Conservation (phyloP, 768 basidiomycete genomes). For the Tylopilus sp. region DNA sequence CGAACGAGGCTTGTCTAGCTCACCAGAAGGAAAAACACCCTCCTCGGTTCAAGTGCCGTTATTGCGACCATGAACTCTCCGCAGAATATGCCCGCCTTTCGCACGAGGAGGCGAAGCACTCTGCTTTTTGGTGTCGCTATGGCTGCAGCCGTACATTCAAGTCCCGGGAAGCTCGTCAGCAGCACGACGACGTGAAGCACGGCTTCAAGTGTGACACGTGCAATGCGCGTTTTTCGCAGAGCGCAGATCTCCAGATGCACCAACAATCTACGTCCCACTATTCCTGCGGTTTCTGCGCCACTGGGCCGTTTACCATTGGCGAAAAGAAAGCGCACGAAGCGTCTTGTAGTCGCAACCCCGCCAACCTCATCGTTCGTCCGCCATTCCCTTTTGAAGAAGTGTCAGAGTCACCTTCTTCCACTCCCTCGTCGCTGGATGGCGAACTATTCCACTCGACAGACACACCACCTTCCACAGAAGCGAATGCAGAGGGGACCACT, state of each 20-base stretch:
- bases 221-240: background rate
- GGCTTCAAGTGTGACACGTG: background rate
- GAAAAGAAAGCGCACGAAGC: constrained; percentile 5
- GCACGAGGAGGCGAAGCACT: constrained; percentile 14
- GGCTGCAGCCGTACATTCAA: background rate
- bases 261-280: background rate
- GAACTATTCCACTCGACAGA: constrained; percentile 10
- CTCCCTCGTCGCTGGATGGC: constrained; percentile 6
- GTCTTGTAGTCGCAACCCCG: constrained; percentile 3
- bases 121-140: background rate
- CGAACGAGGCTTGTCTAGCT: background rate
- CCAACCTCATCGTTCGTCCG: background rate
- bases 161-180: background rate
- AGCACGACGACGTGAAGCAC: constrained; percentile 13
- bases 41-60: background rate
- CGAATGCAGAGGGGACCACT: background rate
- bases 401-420: background rate
- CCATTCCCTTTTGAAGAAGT: background rate
- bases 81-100: constrained; percentile 1
- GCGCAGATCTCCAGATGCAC: background rate
- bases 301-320: background rate
- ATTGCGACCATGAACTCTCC: constrained; percentile 1
- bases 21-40: background rate
- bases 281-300: constrained; percentile 6
- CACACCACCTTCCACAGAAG: background rate